Evolutionary conservation across 2,329 filamentous ascomycete species (phyloP), one percentile per base, ranked within the genome.

Genomic region (Volutella citrinella): DNA sequence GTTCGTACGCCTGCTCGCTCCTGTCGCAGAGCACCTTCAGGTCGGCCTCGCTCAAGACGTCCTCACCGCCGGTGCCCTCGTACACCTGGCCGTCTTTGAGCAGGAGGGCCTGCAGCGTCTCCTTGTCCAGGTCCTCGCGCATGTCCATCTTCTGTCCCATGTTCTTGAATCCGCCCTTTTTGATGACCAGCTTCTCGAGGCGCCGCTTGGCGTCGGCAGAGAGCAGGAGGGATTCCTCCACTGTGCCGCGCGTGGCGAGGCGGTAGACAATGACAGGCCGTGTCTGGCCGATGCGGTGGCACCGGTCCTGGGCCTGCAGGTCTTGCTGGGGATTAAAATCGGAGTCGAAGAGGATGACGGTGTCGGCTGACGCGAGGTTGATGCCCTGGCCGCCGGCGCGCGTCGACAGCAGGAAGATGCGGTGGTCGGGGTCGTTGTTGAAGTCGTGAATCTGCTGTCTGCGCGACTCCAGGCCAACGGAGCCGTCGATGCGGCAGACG

Each of bases 291-390:
- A 98, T 97, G 10, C 93, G 80, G 57, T 98, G 93, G 1, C 87
- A 89, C 6, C 93, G 87, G 55, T 98, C 93, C 62, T 97, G 93
- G 0, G 93, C 93, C 56, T 98, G 93, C 0, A 98, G 71, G 59
- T 98, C 93, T 56, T 96, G 91, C 58, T 98, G 93, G 0, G 93
- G 93, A 51, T 98, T 98, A 81, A 91, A 96, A 52, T 95, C 78
- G 4, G 66, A 71, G 60, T 97, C 91, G 49, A 93, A 97, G 0
- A 97, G 70, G 27, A 97, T 84, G 10, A 96, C 91, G 0, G 91
- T 96, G 50, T 97, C 91, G 0, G 91, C 91, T 1, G 83, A 83
- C 0, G 87, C 87, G 1, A 97, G 79, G 53, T 96, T 97, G 69
- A 97, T 97, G 30, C 91, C 91, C 54, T 95, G 89, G 0, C 93